Evolutionary conservation across 2,329 filamentous ascomycete species (phyloP), one percentile per base, ranked within the genome.

Genomic region (Sporothrix inflata): DNA sequence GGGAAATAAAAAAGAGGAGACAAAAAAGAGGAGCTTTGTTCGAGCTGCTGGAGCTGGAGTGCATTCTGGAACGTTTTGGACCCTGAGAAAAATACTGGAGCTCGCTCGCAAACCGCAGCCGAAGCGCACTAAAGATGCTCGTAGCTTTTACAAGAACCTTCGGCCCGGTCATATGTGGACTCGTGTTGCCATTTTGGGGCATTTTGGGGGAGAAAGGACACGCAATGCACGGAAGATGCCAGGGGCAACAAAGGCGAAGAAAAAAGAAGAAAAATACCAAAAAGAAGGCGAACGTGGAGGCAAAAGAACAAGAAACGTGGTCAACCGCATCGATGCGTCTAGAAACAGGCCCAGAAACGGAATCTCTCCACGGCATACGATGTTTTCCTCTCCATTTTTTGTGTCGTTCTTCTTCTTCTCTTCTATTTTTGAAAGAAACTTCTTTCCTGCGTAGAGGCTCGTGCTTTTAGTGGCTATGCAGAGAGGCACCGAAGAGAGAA

Each of bases 31-130:
- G 65, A 53, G 65, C 45, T 42, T 24, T n/a, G 30, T 24, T 68
- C 19, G n/a, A 49, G 42, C 40, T 27, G 38, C 57, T 24, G 34
- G 34, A 61, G 38, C 38, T 61, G 14, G 30, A 14, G 34, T n/a
- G 30, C 42, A 66, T 66, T 66, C 63, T 66, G 63, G 63, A 66
- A 49, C 63, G 42, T 49, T 42, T 65, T 49, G 42, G 42, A 47
- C 63, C 63, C n/a, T 30, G 42, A 66, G 16, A 47, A 47, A n/a
- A 9, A 47, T n/a, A 30, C 49, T 30, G 24, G 42, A 66, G 63
- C 24, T 40, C 55, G 55, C 16, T 60, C 27, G 27, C 16, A 57
- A 38, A n/a, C 53, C 11, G 27, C 53, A 19, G 27, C 53, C 53
- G 16, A 38, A 34, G 27, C 14, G 53, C 53, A 57, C 53, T 57